Evolutionary conservation across 2,329 filamentous ascomycete species (phyloP).

Genomic region (Pseudocercospora musae): DNA sequence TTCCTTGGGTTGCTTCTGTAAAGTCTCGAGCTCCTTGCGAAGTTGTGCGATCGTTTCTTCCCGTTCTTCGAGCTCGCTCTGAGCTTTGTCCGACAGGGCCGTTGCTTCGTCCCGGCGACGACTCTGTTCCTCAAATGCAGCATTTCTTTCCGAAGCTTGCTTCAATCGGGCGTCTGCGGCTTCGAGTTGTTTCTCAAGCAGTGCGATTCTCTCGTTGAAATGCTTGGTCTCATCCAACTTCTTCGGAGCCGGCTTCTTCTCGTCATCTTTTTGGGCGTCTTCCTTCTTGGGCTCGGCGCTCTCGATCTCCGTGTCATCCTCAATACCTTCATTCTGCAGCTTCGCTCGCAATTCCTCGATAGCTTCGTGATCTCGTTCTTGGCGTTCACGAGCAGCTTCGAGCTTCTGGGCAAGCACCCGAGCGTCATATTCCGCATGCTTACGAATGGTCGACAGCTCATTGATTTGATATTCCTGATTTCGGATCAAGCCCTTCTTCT

Average conservation of each 20-base stretch:
- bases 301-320: conserved; percentile 29
- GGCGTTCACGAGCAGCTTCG: conserved; percentile 47
- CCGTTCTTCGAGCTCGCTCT: conserved; percentile 26
- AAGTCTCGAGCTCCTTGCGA: conserved; percentile 31
- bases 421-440: conserved; percentile 48
- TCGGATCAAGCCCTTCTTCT: conserved; percentile 49
- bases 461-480: conserved; percentile 53
- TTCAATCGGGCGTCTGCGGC: conserved; percentile 33
- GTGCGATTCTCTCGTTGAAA: conserved; percentile 30
- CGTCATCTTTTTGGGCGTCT: conserved; percentile 9
- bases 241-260: conserved; percentile 5
- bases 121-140: conserved; percentile 29
- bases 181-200: conserved; percentile 34
- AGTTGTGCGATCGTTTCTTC: conserved; percentile 30
- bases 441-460: conserved; percentile 48
- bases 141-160: conserved; percentile 32
- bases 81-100: conserved; percentile 17
- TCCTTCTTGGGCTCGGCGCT: conserved; percentile 15
- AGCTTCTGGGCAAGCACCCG: conserved; percentile 46
- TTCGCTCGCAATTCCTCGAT: conserved; percentile 47
- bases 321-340: conserved; percentile 42
- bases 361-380: conserved; percentile 47
- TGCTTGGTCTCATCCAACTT: conserved; percentile 30
- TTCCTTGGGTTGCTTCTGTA: conserved; percentile 20
- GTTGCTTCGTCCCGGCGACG: conserved; percentile 15